Evolutionary conservation across 257 asterid species (phyloP), one percentile per base, ranked within the genome.

Genomic region (Catharanthus roseus): DNA sequence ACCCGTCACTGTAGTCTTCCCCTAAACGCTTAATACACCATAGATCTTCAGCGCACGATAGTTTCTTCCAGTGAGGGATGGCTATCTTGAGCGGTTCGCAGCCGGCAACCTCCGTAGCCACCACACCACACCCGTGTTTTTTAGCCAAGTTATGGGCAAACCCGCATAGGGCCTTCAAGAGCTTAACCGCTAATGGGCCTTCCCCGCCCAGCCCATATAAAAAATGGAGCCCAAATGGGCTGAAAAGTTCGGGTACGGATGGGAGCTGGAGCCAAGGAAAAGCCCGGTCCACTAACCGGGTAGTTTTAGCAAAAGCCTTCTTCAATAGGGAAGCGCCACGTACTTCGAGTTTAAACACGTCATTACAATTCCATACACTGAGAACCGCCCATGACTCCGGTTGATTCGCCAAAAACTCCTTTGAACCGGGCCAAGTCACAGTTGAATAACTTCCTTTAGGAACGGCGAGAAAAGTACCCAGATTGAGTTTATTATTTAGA

Each of bases 301-400:
- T 86, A 0, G 88, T 72, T 56, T 77, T 79, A 1, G 90, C 95
- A 4, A 87, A 64, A 2, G 74, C 74, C 26, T 56, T 84, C 71
- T 72, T 78, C 80, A 84, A 68, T 62, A 84, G 74, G 81, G 96
- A 90, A 72, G 96, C 96, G 71, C 98, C 98, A 0, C 92, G 92
- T 0, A 92, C 96, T 82, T 92, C 91, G 1, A 92, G 86, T 56
- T 73, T 82, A 80, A 83, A 90, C 65, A 90, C 95, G 44, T 90
- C 96, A 65, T 81, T 86, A 51, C 90, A 86, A 75, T 90, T 92
- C 98, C 98, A 92, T 69, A 87, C 86, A 56, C 98, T 90, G 57
- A 90, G 84, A 10, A 92, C 85, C 2, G 91, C 96, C 98, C 96
- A 92, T 28, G 98, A 88, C 79, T 87, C 90, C 26, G 98, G 92